Percentiles rank a stretch among this genome's conserved stretches.
These are phyloP conservation scores for Ballota nigra DNA, from an alignment of 257 asterid genomes.

Conservation along the genomic window DNA sequence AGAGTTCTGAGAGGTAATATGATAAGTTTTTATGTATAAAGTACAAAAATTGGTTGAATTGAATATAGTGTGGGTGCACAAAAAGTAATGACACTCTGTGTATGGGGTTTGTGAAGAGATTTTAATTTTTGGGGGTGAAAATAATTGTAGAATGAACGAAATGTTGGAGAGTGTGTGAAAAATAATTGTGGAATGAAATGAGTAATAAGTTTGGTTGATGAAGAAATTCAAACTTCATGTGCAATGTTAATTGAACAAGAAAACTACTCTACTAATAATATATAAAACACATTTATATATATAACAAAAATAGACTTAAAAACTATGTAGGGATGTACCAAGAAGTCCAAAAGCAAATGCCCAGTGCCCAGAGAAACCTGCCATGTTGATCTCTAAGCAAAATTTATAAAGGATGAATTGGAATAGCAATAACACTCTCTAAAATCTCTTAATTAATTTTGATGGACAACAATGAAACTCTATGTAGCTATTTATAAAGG, in stretches of 20 bases:
- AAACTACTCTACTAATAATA: not conserved
- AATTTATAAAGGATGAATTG: constrained; percentile 5
- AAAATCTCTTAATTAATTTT: not conserved
- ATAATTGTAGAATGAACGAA: too few species aligned
- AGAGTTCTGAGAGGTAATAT: too few species aligned
- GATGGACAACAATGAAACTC: constrained; percentile 21
- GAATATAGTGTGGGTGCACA: too few species aligned
- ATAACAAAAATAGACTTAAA: not conserved
- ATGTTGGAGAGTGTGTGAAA: too few species aligned
- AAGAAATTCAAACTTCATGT: not conserved
- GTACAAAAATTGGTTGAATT: too few species aligned
- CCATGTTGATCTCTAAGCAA: constrained; percentile 32
- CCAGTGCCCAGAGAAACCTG: constrained; percentile 43
- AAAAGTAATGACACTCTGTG: too few species aligned
- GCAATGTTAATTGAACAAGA: not conserved
- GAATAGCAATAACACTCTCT: not conserved
- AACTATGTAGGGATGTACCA: constrained; percentile 27
- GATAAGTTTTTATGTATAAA: too few species aligned
- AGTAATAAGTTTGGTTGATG: not conserved
- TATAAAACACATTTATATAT: not conserved
- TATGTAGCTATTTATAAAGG: constrained; percentile 34
- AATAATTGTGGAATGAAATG: too few species aligned
- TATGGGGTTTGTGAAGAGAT: too few species aligned
- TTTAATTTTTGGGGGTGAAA: too few species aligned
- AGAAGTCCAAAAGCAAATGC: constrained; percentile 63